A percentile compares a stretch with the other conserved stretches of the same genome.
Conservation (phyloP, 2,329 filamentous ascomycete species). For the Nothophaeocryptopus gaeumannii region DNA sequence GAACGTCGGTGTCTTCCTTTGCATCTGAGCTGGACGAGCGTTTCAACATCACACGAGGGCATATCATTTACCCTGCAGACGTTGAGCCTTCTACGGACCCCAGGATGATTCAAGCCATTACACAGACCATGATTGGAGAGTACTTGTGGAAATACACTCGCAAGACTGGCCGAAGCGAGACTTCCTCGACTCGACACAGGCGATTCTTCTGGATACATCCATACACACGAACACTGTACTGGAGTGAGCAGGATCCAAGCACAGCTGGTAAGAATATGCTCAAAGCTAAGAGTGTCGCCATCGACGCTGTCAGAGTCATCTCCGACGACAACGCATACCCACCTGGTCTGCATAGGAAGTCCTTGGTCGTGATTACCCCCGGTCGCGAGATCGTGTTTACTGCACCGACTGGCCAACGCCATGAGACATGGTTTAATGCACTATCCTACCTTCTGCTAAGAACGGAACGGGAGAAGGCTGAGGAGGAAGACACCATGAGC, state of each 20-base stretch:
- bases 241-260: conserved; percentile 87
- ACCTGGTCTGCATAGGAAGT: conserved; percentile 91
- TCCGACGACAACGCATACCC: conserved; percentile 94
- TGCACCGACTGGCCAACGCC: conserved; percentile 85
- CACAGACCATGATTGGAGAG: conserved; percentile 98
- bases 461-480: conserved; percentile 50
- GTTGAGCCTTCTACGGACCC: conserved; percentile 75
- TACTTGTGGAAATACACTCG: conserved; percentile 99
- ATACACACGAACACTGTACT: conserved; percentile 93
- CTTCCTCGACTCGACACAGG: conserved; percentile 85
- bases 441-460: conserved; percentile 87
- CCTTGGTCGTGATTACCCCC: conserved; percentile 83
- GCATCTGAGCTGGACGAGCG: conserved; percentile 87
- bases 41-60: conserved; percentile 68
- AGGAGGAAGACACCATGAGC: conserved; percentile 57
- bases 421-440: conserved; percentile 98
- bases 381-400: conserved; percentile 91
- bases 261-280: conserved; percentile 73
- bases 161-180: conserved; percentile 81
- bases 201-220: conserved; percentile 99
- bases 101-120: conserved; percentile 98
- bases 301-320: conserved; percentile 88
- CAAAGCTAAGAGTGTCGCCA: conserved; percentile 83
- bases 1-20: conserved; percentile 92
- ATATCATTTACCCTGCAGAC: conserved; percentile 56